Conservation (phyloP, 345 rosid genomes). For the Gossypium raimondii region DNA sequence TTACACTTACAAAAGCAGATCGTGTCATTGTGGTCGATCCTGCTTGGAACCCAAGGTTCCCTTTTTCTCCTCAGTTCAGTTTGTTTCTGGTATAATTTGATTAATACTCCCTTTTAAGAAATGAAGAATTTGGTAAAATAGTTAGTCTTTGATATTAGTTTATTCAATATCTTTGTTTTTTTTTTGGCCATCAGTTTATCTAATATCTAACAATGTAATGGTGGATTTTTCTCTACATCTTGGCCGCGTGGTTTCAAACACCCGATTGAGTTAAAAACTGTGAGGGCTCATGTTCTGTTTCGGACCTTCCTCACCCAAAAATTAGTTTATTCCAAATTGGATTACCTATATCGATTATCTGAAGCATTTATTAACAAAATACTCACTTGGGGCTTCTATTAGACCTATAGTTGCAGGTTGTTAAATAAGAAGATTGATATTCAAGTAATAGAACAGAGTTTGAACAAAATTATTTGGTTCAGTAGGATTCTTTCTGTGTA, state of each 20-base stretch:
- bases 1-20: conserved; percentile 93
- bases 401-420: neutral
- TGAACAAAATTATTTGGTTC: neutral
- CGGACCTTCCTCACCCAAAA: neutral
- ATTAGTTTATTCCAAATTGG: neutral
- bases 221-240: neutral
- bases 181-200: neutral
- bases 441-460: neutral
- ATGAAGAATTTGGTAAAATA: neutral
- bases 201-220: neutral
- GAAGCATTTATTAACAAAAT: neutral
- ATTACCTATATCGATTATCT: neutral
- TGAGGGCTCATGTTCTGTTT: too few species aligned
- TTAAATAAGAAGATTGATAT: neutral
- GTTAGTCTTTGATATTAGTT: neutral
- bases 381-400: neutral
- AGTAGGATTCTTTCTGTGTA: neutral
- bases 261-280: too few species aligned
- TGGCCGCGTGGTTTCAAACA: too few species aligned
- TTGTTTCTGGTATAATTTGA: neutral
- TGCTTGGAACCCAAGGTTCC: conserved; percentile 97
- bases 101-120: neutral
- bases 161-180: neutral
- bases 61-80: neutral
- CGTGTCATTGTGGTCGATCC: conserved; percentile 98